A percentile compares a stretch with the other conserved stretches of the same genome.
phyloP scores from a whole-genome alignment of 2,329 filamentous ascomycete genomes.

The Sarocladium brachiariae region DNA sequence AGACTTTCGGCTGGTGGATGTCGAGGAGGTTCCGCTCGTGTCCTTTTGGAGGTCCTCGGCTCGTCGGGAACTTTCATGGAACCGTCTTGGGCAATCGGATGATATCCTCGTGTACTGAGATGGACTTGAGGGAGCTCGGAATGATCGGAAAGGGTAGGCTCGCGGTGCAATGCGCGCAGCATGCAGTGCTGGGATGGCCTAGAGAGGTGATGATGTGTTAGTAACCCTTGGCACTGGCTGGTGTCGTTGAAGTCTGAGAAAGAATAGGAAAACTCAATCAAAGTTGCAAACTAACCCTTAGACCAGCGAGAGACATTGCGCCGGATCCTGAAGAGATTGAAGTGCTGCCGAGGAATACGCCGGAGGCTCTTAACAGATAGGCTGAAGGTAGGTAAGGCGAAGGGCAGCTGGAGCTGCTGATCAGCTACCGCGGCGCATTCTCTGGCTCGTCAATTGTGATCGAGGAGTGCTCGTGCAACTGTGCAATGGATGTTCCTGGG shows the following conservation, averaged over 20 bases:
- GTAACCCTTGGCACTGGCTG: too few relatives aligned
- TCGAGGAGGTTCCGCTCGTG: not conserved
- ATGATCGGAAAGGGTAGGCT: not conserved
- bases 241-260: too few relatives aligned
- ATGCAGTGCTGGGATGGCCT: not conserved
- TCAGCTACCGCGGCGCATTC: slow-evolving; percentile 4
- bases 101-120: not conserved
- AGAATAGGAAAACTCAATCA: too few relatives aligned
- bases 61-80: not conserved
- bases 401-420: slow-evolving; percentile 8
- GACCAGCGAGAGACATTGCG: not conserved
- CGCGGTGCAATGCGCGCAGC: not conserved
- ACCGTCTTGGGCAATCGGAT: not conserved
- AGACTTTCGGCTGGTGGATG: slow-evolving; percentile 12
- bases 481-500: not conserved
- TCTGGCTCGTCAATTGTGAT: not conserved
- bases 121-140: not conserved
- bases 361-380: too few relatives aligned
- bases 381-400: not conserved
- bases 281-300: not conserved
- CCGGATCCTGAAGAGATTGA: not conserved
- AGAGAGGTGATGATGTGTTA: not conserved
- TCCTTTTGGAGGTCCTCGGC: not conserved
- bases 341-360: too few relatives aligned
- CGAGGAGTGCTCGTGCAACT: not conserved